Evolutionary conservation across 2,329 filamentous ascomycete species (phyloP), one percentile per base, ranked within the genome.

Genomic region (Raffaelea ambrosiae): DNA sequence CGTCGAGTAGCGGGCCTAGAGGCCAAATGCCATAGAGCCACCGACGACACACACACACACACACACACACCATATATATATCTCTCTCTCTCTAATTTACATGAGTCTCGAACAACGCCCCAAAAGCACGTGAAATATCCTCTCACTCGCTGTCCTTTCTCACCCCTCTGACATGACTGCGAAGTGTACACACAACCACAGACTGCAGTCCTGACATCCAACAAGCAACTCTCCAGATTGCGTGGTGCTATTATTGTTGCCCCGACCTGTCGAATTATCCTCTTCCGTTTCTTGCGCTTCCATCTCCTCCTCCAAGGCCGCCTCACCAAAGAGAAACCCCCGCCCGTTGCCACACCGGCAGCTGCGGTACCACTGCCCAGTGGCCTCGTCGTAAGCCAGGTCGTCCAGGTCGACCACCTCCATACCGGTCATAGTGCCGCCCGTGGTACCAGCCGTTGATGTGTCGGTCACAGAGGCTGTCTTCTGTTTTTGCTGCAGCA

Each of bases 381-480:
- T 3, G 46, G 59, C 33, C 14, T 26, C 43, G 55, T 81, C 75
- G 54, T 68, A 77, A 9, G 63, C 64, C 20, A 84, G 63, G 59
- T 85, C 82, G 62, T 85, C 82, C 5, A 86, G 69, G 59, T 86
- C 82, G 31, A 83, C 66, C 3, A 69, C 73, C 59, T 85, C 81
- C 39, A 83, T 70, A 5, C 80, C 80, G 0, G 78, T 82, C 53
- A 47, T 60, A 47, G 49, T 55, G 47, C 46, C 50, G 47, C 44
- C 50, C 48, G 43, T 54, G 54, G 44, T 40, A 31, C 40, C 39
- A 13, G 51, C 47, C 20, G 57, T 53, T 31, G 57, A 50, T 60
- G 51, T 55, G 9, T 53, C n/a, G n/a, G n/a, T n/a, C n/a, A n/a
- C n/a, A n/a, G n/a, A n/a, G n/a, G n/a, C 52, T 42, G 50, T 42